A percentile compares a stretch with the other conserved stretches of the same genome.
phyloP scores from a whole-genome alignment of 345 rosid species.

The Noccaea caerulescens region DNA sequence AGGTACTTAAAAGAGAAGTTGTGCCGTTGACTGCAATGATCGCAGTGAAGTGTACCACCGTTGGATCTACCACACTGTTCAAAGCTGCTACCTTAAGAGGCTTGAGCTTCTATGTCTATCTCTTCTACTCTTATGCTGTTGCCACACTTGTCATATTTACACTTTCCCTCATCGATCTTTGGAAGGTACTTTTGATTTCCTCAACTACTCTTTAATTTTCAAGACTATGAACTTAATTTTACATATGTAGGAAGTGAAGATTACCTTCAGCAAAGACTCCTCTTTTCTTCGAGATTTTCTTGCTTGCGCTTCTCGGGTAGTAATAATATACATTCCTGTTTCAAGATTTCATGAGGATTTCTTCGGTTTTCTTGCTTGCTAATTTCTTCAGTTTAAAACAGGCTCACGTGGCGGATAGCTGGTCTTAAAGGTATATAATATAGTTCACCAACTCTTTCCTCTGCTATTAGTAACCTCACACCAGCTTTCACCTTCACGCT shows the following conservation, averaged over 20 bases:
- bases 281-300: constrained; percentile 42
- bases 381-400: constrained; percentile 9
- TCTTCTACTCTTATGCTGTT: constrained; percentile 56
- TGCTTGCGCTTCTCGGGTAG: constrained; percentile 41
- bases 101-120: constrained; percentile 56
- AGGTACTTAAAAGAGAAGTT: constrained; percentile 25
- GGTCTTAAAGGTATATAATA: constrained; percentile 41
- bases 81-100: constrained; percentile 60
- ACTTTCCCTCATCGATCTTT: constrained; percentile 34
- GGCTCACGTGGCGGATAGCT: constrained; percentile 36
- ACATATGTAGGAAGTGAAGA: constrained; percentile 4
- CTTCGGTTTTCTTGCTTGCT: constrained; percentile 5
- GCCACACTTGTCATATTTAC: constrained; percentile 53
- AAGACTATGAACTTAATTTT: constrained; percentile 18
- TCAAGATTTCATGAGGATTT: background rate
- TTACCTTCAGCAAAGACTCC: constrained; percentile 37
- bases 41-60: constrained; percentile 55
- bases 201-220: constrained; percentile 25
- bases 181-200: constrained; percentile 32
- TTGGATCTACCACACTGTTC: constrained; percentile 44
- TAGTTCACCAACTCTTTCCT: constrained; percentile 42
- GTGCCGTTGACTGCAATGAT: constrained; percentile 52
- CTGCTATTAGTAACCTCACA: constrained; percentile 41
- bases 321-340: background rate
- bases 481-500: constrained; percentile 42